Evolutionary conservation across 495 filamentous ascomycete genomes (phyloP), one percentile per base, ranked within the genome.

Genomic region (Friedmanniomyces simplex): DNA sequence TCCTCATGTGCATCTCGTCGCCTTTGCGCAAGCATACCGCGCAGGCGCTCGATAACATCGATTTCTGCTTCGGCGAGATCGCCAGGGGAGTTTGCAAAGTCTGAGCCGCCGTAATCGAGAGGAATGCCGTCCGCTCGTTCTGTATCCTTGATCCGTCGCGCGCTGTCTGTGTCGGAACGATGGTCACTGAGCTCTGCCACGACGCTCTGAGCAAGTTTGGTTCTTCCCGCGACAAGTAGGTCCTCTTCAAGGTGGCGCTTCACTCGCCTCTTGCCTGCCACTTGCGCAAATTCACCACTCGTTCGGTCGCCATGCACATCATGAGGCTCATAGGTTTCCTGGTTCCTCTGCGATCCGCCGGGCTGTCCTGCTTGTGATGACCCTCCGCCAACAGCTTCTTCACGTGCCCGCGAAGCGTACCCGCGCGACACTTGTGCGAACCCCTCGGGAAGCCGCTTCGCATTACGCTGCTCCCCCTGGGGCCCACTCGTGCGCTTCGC

Each of bases 401-500:
- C 26, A 26, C 48, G 42, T 14, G 63, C 21, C 28, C 50, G 32
- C 8, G 63, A 66, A 12, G 61, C 22, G 37, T 66, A 63, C n/a
- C 56, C 22, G 20, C 52, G 30, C 10, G 57, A 50, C 7, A 49
- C 48, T 22, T 45, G 51, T 8, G 62, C 49, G 26, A 52, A 64
- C 3, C 60, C 63, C 18, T 57, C 55, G 4, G 63, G 60, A 32
- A 65, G 55, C 32, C 55, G 26, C 34, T 30, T 41, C 2, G 47
- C n/a, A 56, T 59, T 63, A 10, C 66, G n/a, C n/a, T 58, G 70
- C 68, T 64, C 30, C 63, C 57, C 59, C 54, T 60, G 8, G 54
- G 55, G 54, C 49, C 58, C 13, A 34, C 25, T 22, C 59, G 66
- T 51, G 37, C 72, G 69, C 45, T 74, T 73, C 45, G 82, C 62